Percentiles rank a stretch among this genome's conserved stretches.
phyloP scores from a whole-genome alignment of 192 early-diverging fungal genomes.

The Tieghemiomyces parasiticus region DNA sequence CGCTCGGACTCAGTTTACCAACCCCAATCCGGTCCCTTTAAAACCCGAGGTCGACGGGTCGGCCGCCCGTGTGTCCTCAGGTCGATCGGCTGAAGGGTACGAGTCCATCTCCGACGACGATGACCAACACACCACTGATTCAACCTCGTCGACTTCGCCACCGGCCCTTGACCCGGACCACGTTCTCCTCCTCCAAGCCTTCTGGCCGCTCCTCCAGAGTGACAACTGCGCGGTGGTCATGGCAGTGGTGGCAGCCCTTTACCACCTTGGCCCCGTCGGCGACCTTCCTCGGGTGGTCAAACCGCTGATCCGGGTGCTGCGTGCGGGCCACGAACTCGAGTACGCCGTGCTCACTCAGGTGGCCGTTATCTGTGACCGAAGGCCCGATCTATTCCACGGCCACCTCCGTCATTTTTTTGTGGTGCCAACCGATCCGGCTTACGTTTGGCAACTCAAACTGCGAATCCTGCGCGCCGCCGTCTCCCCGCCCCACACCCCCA shows the following conservation, averaged over 20 bases:
- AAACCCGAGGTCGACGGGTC: background rate
- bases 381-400: slow-evolving; percentile 53
- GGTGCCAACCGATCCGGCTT: slow-evolving; percentile 56
- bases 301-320: slow-evolving; percentile 63
- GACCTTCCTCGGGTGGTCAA: slow-evolving; percentile 40
- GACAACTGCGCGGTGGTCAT: slow-evolving; percentile 73
- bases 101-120: background rate
- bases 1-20: slow-evolving; percentile 38
- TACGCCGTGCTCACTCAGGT: slow-evolving; percentile 67
- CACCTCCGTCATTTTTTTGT: slow-evolving; percentile 70
- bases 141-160: background rate
- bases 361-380: slow-evolving; percentile 46
- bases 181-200: slow-evolving; percentile 45
- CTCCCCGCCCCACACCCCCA: slow-evolving; percentile 43
- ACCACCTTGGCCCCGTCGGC: slow-evolving; percentile 41
- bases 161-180: slow-evolving; percentile 66
- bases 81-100: background rate
- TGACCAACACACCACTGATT: background rate
- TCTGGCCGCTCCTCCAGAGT: slow-evolving; percentile 60
- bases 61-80: background rate
- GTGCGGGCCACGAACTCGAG: slow-evolving; percentile 56
- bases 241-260: slow-evolving; percentile 46
- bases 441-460: slow-evolving; percentile 69
- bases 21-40: slow-evolving; percentile 12
- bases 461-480: slow-evolving; percentile 63